Conservation (phyloP, 1,284 basidiomycete species). For the Marasmius oreades region DNA sequence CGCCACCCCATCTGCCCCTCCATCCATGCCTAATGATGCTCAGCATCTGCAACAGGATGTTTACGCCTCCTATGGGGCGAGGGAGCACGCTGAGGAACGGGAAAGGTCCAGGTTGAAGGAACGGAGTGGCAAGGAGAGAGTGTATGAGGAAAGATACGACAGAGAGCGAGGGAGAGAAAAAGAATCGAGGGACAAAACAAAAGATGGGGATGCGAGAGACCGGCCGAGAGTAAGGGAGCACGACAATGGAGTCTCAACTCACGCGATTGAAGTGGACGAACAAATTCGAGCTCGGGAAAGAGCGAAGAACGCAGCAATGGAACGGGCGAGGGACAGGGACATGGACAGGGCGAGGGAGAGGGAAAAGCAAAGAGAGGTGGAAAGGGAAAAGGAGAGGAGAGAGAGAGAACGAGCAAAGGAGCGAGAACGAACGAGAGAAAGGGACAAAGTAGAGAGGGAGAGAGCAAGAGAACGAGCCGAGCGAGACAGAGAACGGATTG, state of each 20-base stretch:
- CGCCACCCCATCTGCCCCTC: neutral
- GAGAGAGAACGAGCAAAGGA: neutral
- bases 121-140: neutral
- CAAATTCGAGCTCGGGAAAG: slow-evolving; percentile 15
- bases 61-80: neutral
- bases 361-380: slow-evolving; percentile 10
- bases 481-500: slow-evolving; percentile 3
- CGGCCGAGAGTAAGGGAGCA: slow-evolving; percentile 11
- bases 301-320: slow-evolving; percentile 11
- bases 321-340: slow-evolving; percentile 10
- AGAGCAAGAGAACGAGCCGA: slow-evolving; percentile 2
- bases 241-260: neutral
- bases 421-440: slow-evolving; percentile 2
- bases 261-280: slow-evolving; percentile 18
- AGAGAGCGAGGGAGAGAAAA: slow-evolving; percentile 16
- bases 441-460: slow-evolving; percentile 10
- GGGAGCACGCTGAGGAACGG: neutral
- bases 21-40: neutral
- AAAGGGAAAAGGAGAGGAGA: slow-evolving; percentile 1
- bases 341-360: slow-evolving; percentile 12
- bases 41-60: slow-evolving; percentile 6
- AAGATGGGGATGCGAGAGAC: slow-evolving; percentile 1
- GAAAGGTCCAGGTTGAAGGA: slow-evolving; percentile 9
- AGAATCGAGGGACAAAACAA: slow-evolving; percentile 15
- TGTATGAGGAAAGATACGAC: neutral